A percentile compares a stretch with the other conserved stretches of the same genome.
phyloP scores from a whole-genome alignment of 805 yeast genomes.

The Blastobotrys mokoenaii region DNA sequence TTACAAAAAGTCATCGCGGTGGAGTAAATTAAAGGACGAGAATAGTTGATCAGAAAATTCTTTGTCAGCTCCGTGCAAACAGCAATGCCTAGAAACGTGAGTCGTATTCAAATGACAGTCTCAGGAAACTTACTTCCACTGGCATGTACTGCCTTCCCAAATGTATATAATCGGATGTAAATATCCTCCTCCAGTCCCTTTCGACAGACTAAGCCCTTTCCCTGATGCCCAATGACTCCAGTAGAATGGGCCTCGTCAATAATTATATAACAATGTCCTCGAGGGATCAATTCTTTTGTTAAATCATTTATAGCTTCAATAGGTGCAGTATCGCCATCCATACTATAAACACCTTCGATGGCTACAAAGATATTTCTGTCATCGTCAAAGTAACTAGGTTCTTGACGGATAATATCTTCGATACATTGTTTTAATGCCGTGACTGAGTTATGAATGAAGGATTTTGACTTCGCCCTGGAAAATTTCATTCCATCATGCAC shows the following conservation, averaged over 20 bases:
- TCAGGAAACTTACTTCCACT: conserved; percentile 10
- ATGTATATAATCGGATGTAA: conserved; percentile 18
- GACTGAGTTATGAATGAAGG: conserved; percentile 16
- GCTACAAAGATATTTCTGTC: conserved; percentile 16
- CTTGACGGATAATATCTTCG: too few species aligned
- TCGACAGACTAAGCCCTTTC: conserved; percentile 44
- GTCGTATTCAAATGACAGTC: too few species aligned
- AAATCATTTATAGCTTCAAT: conserved; percentile 3
- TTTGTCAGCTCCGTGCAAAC: conserved; percentile 12
- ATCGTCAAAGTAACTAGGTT: too few species aligned
- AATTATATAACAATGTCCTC: conserved; percentile 55
- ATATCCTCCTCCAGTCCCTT: conserved; percentile 13
- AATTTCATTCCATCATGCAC: conserved; percentile 21
- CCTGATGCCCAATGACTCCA: conserved; percentile 80
- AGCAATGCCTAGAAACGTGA: conserved; percentile 8
- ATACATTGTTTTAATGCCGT: conserved; percentile 1
- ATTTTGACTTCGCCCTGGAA: conserved; percentile 11
- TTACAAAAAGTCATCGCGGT: conserved; percentile 15
- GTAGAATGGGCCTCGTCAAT: conserved; percentile 90
- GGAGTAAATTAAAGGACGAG: conserved; percentile 20
- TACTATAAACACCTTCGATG: conserved; percentile 19
- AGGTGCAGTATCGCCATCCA: conserved; percentile 22
- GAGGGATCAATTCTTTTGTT: conserved; percentile 4
- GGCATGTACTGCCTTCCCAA: conserved; percentile 20
- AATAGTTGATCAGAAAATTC: conserved; percentile 17